Percentiles rank a stretch among this genome's conserved stretches.
These are phyloP conservation scores for Ophiocordyceps camponoti-saundersi DNA, from an alignment of 2,329 filamentous ascomycete species.

Conservation along the genomic window DNA sequence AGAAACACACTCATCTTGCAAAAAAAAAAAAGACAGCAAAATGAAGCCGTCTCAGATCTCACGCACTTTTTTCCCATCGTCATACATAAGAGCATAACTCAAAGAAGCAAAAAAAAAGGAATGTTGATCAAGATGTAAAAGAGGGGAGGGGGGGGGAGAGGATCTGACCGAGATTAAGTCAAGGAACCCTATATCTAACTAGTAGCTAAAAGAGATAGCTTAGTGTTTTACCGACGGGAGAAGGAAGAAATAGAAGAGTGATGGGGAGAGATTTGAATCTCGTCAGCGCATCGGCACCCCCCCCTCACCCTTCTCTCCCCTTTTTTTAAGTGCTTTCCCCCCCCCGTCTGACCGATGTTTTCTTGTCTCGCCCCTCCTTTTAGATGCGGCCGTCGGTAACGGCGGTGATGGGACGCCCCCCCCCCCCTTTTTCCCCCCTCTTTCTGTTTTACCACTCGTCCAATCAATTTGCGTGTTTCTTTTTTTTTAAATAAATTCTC, in stretches of 20 bases:
- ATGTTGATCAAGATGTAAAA: too few species aligned
- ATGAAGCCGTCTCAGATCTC: too few species aligned
- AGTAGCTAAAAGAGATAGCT: too few species aligned
- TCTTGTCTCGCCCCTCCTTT: conserved; percentile 1
- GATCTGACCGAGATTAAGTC: too few species aligned
- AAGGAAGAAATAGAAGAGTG: conserved; percentile 1
- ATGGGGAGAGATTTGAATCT: not conserved
- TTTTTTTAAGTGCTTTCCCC: not conserved
- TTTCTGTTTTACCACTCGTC: not conserved
- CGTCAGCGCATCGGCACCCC: not conserved
- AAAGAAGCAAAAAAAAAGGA: too few species aligned
- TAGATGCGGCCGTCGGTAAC: conserved; percentile 6
- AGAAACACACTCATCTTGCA: too few species aligned
- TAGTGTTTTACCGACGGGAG: too few species aligned
- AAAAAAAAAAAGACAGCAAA: too few species aligned
- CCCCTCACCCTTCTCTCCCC: not conserved
- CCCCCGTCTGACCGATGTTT: conserved; percentile 1
- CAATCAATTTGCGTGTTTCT: not conserved
- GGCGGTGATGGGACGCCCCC: not conserved
- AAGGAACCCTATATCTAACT: too few species aligned
- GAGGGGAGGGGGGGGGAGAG: too few species aligned
- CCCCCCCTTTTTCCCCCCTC: not conserved
- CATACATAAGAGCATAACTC: too few species aligned
- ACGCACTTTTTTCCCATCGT: too few species aligned
- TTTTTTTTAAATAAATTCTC: not conserved